Evolutionary conservation across 371 early-diverging fungal genomes (phyloP).

Genomic region (Circinella minor): DNA sequence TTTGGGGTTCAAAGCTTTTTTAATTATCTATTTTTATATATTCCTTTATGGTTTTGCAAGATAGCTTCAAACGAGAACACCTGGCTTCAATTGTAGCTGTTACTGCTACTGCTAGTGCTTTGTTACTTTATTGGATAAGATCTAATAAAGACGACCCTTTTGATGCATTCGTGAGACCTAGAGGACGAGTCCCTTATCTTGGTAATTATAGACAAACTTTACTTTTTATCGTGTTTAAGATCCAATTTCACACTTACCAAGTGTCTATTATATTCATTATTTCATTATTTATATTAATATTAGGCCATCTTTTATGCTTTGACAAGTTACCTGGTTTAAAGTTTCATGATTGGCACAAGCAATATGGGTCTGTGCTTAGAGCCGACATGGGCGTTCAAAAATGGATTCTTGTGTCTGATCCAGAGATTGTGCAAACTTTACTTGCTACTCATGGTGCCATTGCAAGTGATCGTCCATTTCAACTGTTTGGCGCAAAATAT

Average conservation of each 20-base stretch:
- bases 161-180: background rate
- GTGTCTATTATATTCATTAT: too few species aligned
- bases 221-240: background rate
- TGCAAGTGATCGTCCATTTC: conserved; percentile 16
- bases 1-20: background rate
- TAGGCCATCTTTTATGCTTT: conserved; percentile 4
- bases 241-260: too few species aligned
- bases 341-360: conserved; percentile 4
- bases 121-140: background rate
- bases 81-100: background rate
- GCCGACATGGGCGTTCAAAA: conserved; percentile 23
- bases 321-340: conserved; percentile 1
- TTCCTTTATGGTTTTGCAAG: background rate
- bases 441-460: conserved; percentile 16
- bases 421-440: conserved; percentile 20
- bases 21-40: background rate
- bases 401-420: conserved; percentile 24
- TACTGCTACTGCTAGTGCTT: background rate
- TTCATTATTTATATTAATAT: too few species aligned
- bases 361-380: conserved; percentile 17
- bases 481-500: conserved; percentile 10
- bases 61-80: background rate
- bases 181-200: conserved; percentile 1
- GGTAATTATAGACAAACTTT: background rate
- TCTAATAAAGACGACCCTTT: background rate